A percentile compares a stretch with the other conserved stretches of the same genome.
These are phyloP conservation scores for Starmerella etchellsii DNA, from an alignment of 805 yeast genomes.

Conservation along the genomic window DNA sequence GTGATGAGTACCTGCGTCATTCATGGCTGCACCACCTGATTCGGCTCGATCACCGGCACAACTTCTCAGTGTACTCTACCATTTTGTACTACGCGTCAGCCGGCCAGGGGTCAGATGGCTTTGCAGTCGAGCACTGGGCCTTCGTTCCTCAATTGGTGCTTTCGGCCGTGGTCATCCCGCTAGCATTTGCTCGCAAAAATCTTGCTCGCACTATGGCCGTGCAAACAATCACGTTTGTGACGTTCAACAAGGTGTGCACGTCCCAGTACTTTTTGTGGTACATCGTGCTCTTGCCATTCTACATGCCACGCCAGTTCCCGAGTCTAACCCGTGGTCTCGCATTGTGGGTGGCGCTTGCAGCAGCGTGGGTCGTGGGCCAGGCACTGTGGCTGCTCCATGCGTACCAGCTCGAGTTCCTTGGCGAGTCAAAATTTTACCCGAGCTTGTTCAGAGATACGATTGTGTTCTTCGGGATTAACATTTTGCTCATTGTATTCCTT, in stretches of 20 bases:
- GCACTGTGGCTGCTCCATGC: conserved; percentile 70
- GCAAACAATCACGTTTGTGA: conserved; percentile 66
- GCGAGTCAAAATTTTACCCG: conserved; percentile 48
- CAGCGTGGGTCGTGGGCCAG: conserved; percentile 59
- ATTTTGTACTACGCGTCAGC: conserved; percentile 35
- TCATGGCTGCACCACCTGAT: conserved; percentile 72
- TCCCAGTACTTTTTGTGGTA: conserved; percentile 97
- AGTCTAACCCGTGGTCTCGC: conserved; percentile 17
- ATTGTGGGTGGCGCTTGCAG: conserved; percentile 21
- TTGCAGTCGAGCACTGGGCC: conserved; percentile 35
- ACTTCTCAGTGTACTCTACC: conserved; percentile 78
- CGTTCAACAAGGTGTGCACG: conserved; percentile 74
- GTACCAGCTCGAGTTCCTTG: conserved; percentile 68
- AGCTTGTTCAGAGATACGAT: conserved; percentile 44
- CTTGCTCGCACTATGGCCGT: conserved; percentile 48
- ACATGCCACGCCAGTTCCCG: conserved; percentile 37
- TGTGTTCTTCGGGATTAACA: conserved; percentile 48
- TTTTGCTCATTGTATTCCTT: conserved; percentile 46
- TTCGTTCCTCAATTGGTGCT: conserved; percentile 70
- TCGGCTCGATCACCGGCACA: conserved; percentile 86
- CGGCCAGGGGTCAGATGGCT: neutral
- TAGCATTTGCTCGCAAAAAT: conserved; percentile 32
- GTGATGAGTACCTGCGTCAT: conserved; percentile 59
- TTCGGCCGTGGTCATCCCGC: conserved; percentile 48
- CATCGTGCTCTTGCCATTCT: conserved; percentile 69